Conservation (phyloP, 2,329 filamentous ascomycete species). For the Penicillium verrucosum region DNA sequence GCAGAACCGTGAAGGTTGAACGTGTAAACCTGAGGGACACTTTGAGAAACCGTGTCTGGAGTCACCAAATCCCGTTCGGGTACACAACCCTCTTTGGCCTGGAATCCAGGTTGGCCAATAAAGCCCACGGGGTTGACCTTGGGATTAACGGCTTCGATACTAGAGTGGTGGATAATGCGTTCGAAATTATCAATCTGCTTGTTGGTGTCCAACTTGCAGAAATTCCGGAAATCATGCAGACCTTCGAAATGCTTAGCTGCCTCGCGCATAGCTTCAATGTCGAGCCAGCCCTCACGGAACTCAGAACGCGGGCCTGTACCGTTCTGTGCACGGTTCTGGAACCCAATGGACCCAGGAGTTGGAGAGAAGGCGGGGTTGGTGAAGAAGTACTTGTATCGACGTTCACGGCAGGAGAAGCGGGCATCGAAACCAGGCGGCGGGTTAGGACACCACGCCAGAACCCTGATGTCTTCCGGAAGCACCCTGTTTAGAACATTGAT, state of each 20-base stretch:
- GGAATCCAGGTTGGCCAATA: conserved; percentile 49
- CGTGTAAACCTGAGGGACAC: conserved; percentile 67
- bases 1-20: conserved; percentile 87
- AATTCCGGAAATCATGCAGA: conserved; percentile 90
- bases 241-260: conserved; percentile 80
- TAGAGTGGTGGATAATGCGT: conserved; percentile 73
- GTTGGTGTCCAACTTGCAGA: conserved; percentile 86
- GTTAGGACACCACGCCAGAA: conserved; percentile 88
- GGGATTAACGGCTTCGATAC: conserved; percentile 67
- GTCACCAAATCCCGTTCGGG: conserved; percentile 16
- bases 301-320: conserved; percentile 25
- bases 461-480: conserved; percentile 81
- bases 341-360: conserved; percentile 54
- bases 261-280: conserved; percentile 80
- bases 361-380: conserved; percentile 86
- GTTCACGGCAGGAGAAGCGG: conserved; percentile 85
- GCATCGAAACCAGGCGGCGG: conserved; percentile 80
- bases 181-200: conserved; percentile 87
- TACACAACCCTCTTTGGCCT: conserved; percentile 28
- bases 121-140: conserved; percentile 56
- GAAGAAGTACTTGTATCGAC: conserved; percentile 96
- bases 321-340: conserved; percentile 35
- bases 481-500: conserved; percentile 78
- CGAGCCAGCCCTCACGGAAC: conserved; percentile 70
- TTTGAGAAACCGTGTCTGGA: conserved; percentile 30